Evolutionary conservation across 805 yeast genomes (phyloP).

Genomic region (Candida caryicola): DNA sequence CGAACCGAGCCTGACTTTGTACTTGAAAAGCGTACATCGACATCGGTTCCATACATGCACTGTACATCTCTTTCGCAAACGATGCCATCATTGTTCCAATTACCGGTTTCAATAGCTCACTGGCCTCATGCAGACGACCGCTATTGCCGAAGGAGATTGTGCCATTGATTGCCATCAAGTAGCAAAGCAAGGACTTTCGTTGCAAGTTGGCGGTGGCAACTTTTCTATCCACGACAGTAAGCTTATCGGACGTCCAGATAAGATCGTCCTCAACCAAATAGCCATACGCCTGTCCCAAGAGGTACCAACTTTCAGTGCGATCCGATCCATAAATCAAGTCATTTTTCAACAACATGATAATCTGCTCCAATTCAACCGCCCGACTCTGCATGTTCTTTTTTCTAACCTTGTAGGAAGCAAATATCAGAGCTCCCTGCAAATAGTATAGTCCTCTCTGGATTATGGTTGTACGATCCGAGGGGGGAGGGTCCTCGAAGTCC

Average conservation of each 20-base stretch:
- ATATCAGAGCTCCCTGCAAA: constrained; percentile 62
- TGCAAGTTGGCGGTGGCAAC: constrained; percentile 60
- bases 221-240: constrained; percentile 61
- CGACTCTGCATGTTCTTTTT: constrained; percentile 79
- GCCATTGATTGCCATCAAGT: constrained; percentile 64
- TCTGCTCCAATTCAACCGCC: constrained; percentile 74
- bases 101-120: constrained; percentile 27
- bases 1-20: constrained; percentile 33
- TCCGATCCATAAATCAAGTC: constrained; percentile 68
- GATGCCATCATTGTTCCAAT: constrained; percentile 48
- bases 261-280: constrained; percentile 83
- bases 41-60: constrained; percentile 64
- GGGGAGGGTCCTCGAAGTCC: constrained; percentile 18
- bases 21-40: constrained; percentile 54
- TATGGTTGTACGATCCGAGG: constrained; percentile 23
- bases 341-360: constrained; percentile 58
- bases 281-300: constrained; percentile 77
- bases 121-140: too few species aligned
- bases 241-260: constrained; percentile 87
- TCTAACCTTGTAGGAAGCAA: constrained; percentile 66
- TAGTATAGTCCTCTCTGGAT: constrained; percentile 61
- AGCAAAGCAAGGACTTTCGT: constrained; percentile 68
- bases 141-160: constrained; percentile 11
- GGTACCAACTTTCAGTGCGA: constrained; percentile 82
- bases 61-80: constrained; percentile 58